Evolutionary conservation across 73 alveolate species (phyloP), one percentile per base, ranked within the genome.

Genomic region (Symbiodinium natans): DNA sequence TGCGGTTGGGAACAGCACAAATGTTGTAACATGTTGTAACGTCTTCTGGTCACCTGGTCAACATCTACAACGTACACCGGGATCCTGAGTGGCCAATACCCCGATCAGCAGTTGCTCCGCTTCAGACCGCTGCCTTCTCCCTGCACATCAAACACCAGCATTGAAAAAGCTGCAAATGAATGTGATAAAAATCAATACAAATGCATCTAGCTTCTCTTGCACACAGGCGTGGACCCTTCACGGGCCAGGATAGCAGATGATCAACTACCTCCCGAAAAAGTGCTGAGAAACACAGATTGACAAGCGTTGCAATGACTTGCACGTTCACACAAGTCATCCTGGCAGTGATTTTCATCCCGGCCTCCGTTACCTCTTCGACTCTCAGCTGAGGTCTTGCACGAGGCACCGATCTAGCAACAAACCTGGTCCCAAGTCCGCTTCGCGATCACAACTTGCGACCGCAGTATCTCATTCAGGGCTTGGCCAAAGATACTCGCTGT

Each of bases 381-480:
- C 89, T 82, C 54, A 90, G 97, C 88, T 90, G 97, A 17, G 97
- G 80, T 41, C 56, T 90, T 19, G 97, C 97, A 23, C 97, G 97
- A 71, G 97, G 97, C 17, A 90, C 89, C 39, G 97, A 68, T 90
- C 77, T 41, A 31, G 97, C 97, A 31, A 90, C 88, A 33, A 90
- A 90, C 97, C 96, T 89, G 38, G 73, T 85, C 1, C 59, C 59
- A 46, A 46, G 59, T 43, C 56, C 56, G 56, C 11, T 43, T 43
- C 41, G 68, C 11, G 92, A 19, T 19, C 77, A 41, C 9, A 33
- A 25, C 42, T 42, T n/a, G 42, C 4, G 40, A 71, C 33, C 33
- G 25, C 25, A n/a, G 19, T 1, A 29, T 71, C 1, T 19, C 39
- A 19, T 71, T 71, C 33, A 63, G 87, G 87, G 33, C 2, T 27